Base-by-base conservation (phyloP, 2,329 filamentous ascomycete species). In the Colletotrichum higginsianum region DNA sequence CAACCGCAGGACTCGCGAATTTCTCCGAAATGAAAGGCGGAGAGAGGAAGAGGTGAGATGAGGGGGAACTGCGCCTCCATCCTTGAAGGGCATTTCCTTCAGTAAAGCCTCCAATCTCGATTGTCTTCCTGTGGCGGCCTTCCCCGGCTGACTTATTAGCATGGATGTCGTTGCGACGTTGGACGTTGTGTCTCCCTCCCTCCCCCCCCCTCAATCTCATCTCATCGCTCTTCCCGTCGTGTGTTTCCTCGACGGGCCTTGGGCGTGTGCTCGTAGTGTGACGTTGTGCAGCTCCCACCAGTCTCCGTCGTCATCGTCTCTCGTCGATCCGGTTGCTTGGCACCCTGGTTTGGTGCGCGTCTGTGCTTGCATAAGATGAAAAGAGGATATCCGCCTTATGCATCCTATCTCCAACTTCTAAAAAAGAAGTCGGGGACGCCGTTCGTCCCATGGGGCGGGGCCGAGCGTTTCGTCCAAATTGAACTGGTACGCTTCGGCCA, bases 381-480 rank as follows among this genome's bases (percentile, higher is more conserved):
- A 46, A 23, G 16, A 8, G 42, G n/a, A 61, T 44, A 26, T 38
- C 23, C 30, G 26, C 26, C 30, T 38, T 55, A 38, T 55, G 52
- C 52, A 38, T 11, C 23, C 15, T 9, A 16, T 15, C 2, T 35
- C 21, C 44, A 18, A 13, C 42, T 38, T 62, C 23, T n/a, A 62
- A 12, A 46, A 30, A 12, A 44, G 18, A 42, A n/a, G 61, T 65
- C 66, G 61, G 66, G 55, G 52, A 62, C 13, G 57, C 64, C 64
- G 68, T 71, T 71, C 58, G 35, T 67, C 64, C 64, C 50, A 42
- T 57, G 15, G 44, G 44, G 68, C 52, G 68, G 52, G 30, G 68
- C 26, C 58, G 21, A 49, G 38, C n/a, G 68, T 71, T 71, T 71
- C 68, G 65, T 52, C 58, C 58, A 71, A 52, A 71, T 71, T 71